phyloP scores from a whole-genome alignment of 345 rosid genomes.

The Lepidium didymum region DNA sequence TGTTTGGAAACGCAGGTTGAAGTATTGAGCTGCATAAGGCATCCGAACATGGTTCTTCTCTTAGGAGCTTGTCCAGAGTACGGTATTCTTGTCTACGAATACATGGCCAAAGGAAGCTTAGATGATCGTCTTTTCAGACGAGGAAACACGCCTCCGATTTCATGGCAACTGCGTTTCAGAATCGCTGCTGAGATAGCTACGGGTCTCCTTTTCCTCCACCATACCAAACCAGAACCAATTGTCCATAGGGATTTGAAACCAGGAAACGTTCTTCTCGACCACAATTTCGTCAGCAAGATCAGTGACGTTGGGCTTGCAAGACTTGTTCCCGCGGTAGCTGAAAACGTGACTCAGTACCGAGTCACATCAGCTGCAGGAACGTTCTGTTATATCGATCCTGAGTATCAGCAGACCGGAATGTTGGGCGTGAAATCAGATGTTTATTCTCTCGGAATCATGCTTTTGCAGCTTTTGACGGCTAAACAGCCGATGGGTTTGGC shows the following conservation, averaged over 20 bases:
- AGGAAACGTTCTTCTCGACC: constrained; percentile 77
- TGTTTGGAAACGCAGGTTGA: constrained; percentile 46
- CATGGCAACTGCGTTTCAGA: constrained; percentile 84
- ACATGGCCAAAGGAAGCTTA: constrained; percentile 89
- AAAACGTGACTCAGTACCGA: constrained; percentile 64
- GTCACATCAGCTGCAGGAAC: constrained; percentile 90
- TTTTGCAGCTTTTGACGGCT: constrained; percentile 74
- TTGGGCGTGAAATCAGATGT: constrained; percentile 85
- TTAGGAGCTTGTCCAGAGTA: constrained; percentile 94
- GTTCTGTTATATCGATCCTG: constrained; percentile 92
- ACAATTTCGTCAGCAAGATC: constrained; percentile 73
- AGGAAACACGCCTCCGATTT: constrained; percentile 51
- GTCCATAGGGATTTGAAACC: constrained; percentile 98
- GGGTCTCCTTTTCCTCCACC: constrained; percentile 83
- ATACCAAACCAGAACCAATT: constrained; percentile 86
- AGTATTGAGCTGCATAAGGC: constrained; percentile 83
- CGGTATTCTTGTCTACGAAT: constrained; percentile 79
- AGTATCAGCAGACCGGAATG: constrained; percentile 95
- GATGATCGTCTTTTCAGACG: constrained; percentile 64
- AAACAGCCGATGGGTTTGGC: constrained; percentile 85
- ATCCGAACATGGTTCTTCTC: constrained; percentile 96
- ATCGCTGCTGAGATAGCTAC: constrained; percentile 89
- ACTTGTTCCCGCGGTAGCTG: constrained; percentile 80
- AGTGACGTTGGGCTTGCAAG: constrained; percentile 86
- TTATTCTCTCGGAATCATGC: constrained; percentile 73